Evolutionary conservation across 2,329 filamentous ascomycete species (phyloP), one percentile per base, ranked within the genome.

Genomic region (Epichloe scottii): DNA sequence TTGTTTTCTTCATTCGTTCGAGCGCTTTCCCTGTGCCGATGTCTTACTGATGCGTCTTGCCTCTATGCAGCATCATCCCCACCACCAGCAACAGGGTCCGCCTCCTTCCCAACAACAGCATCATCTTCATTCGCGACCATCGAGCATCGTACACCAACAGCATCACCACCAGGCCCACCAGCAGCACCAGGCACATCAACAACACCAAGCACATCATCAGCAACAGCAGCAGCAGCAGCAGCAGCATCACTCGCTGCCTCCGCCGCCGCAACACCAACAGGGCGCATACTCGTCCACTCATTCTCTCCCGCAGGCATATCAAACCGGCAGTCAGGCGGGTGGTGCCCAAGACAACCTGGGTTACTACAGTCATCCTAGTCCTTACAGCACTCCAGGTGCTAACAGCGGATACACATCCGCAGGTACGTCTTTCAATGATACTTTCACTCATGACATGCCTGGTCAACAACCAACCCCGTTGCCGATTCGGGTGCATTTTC

Each of bases 371-470:
- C 87, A 93, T 64, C 80, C 86, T 56, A 88, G 83, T 66, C 81
- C 87, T 11, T 95, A 95, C 72, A 89, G 85, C 70, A 85, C 87
- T 51, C 83, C 87, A 59, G 88, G 85, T 71, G 81, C 85, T 54
- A 82, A 85, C 51, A 87, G 85, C 69, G 86, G 86, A 71, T 95
- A 95, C 70, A 84, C 87, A 57, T 88, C 89, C 65, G 86, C 87
- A 74, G 87, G 88, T 93, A 72, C 76, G 84, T 41, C 75, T 55
- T 34, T 35, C 50, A 21, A 23, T 15, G 38, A 48, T 51, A 37
- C 3, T 48, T 34, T 47, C 41, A 14, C 8, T 11, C 15, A 23
- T 49, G 26, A 7, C 8, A 30, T 30, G 26, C 26, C 26, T 30
- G 26, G 2, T 30, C 26, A 30, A 30, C 26, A 10, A 10, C 26